A percentile compares a stretch with the other conserved stretches of the same genome.
Evolutionary conservation across 768 basidiomycete species (phyloP).

Genomic region (Tubosaeta brunneosetosa): DNA sequence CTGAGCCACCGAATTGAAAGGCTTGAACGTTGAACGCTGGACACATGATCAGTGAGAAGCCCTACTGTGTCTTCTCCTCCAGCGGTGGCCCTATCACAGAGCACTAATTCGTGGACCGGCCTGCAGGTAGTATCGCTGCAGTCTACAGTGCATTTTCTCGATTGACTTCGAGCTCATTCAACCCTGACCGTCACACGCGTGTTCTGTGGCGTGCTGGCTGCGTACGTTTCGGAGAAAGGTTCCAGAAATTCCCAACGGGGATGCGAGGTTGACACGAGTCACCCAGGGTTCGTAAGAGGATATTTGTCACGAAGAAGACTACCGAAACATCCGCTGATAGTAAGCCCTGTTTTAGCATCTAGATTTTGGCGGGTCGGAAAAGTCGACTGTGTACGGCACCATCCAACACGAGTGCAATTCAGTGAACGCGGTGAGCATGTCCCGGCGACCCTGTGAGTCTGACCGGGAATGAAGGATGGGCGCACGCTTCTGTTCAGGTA

Average conservation of each 20-base stretch:
- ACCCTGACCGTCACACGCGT: neutral
- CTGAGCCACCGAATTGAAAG: too few relatives aligned
- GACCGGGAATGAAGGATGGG: neutral
- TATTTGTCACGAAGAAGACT: neutral
- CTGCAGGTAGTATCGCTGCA: too few relatives aligned
- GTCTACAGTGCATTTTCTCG: neutral
- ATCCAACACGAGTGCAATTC: neutral
- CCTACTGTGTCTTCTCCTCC: too few relatives aligned
- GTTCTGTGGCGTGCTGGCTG: neutral
- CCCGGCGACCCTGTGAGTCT: neutral
- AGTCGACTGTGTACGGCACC: neutral
- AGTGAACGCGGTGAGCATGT: neutral
- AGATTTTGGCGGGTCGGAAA: neutral
- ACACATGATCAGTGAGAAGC: too few relatives aligned
- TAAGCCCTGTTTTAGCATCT: neutral
- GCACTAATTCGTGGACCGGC: too few relatives aligned
- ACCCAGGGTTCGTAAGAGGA: neutral
- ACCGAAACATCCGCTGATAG: neutral
- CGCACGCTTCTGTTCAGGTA: neutral
- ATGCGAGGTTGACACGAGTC: neutral
- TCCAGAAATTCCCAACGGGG: neutral
- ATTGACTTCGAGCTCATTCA: neutral
- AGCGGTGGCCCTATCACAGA: too few relatives aligned
- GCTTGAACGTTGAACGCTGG: too few relatives aligned
- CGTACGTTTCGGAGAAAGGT: neutral